These are phyloP conservation scores for Pulicaria dysenterica DNA, from an alignment of 129 eudicot genomes.

Conservation along the genomic window DNA sequence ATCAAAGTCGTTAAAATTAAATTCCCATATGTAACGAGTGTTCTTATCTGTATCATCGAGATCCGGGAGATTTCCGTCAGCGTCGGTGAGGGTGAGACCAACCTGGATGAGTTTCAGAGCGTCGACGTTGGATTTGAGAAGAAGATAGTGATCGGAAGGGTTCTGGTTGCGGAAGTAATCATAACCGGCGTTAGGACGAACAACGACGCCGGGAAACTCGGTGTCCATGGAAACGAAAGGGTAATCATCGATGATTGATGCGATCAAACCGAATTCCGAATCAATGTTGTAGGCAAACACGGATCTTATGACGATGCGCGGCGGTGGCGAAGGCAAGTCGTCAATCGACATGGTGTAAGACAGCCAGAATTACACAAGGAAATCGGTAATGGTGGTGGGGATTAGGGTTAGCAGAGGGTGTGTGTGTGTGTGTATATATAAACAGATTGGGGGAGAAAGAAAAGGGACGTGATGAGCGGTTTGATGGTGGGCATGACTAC, in stretches of 20 bases:
- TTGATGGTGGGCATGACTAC: slow-evolving; percentile 16
- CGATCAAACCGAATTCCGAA: slow-evolving; percentile 55
- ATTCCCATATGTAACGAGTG: slow-evolving; percentile 69
- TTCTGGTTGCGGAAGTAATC: slow-evolving; percentile 25
- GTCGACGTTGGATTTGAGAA: slow-evolving; percentile 68
- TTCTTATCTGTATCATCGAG: slow-evolving; percentile 39
- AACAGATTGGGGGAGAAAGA: slow-evolving; percentile 17
- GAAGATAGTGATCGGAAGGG: slow-evolving; percentile 47
- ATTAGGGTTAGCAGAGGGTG: slow-evolving; percentile 18
- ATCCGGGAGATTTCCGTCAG: slow-evolving; percentile 61
- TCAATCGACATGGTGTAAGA: slow-evolving; percentile 7
- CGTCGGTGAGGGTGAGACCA: slow-evolving; percentile 67
- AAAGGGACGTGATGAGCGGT: slow-evolving; percentile 15
- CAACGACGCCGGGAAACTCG: slow-evolving; percentile 81
- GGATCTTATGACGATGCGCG: slow-evolving; percentile 45
- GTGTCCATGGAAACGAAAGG: slow-evolving; percentile 85
- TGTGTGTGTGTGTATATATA: slow-evolving; percentile 22
- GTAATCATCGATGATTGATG: slow-evolving; percentile 43
- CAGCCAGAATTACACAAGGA: background rate
- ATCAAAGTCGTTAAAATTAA: slow-evolving; percentile 77
- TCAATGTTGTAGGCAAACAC: slow-evolving; percentile 62
- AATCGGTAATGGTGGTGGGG: background rate
- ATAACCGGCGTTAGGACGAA: slow-evolving; percentile 37
- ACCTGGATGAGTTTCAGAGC: slow-evolving; percentile 67
- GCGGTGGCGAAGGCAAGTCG: slow-evolving; percentile 12